A percentile compares a stretch with the other conserved stretches of the same genome.
Evolutionary conservation across 768 basidiomycete genomes (phyloP).

Genomic region (Tricholoma sp.): DNA sequence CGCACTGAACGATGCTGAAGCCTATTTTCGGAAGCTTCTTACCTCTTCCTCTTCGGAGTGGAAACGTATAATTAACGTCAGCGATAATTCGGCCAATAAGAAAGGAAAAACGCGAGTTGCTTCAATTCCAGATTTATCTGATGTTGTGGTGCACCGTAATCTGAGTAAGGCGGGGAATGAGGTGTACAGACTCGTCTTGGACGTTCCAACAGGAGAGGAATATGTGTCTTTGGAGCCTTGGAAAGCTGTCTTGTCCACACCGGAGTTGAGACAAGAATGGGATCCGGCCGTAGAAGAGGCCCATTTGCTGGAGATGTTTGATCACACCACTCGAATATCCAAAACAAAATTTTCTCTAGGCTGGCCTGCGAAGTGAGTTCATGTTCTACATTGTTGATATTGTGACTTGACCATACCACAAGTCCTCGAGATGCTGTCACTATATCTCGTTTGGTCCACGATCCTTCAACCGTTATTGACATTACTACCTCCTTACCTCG

Average conservation of each 20-base stretch:
- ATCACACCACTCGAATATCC: slow-evolving; percentile 76
- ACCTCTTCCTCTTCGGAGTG: slow-evolving; percentile 70
- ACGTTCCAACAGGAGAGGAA: slow-evolving; percentile 67
- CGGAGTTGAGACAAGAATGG: slow-evolving; percentile 88
- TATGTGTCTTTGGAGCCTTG: slow-evolving; percentile 64
- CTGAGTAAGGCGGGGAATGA: slow-evolving; percentile 64
- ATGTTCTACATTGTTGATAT: not conserved
- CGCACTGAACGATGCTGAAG: slow-evolving; percentile 70
- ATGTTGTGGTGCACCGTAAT: slow-evolving; percentile 78
- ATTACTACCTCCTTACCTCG: slow-evolving; percentile 93
- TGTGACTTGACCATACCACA: slow-evolving; percentile 7
- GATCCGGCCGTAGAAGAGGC: slow-evolving; percentile 90
- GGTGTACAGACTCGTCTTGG: slow-evolving; percentile 78
- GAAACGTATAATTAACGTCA: slow-evolving; percentile 65
- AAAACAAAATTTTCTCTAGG: slow-evolving; percentile 92
- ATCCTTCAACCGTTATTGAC: slow-evolving; percentile 79
- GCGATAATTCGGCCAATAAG: slow-evolving; percentile 33
- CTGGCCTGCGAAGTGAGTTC: slow-evolving; percentile 91
- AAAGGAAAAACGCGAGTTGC: slow-evolving; percentile 60
- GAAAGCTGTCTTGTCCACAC: slow-evolving; percentile 78
- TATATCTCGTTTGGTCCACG: slow-evolving; percentile 81
- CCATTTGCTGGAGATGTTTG: slow-evolving; percentile 79
- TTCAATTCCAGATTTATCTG: slow-evolving; percentile 53
- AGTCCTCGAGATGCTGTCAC: slow-evolving; percentile 94
- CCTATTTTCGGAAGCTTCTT: slow-evolving; percentile 73